Evolutionary conservation across 176 grass and related monocot genomes (phyloP).

Genomic region (Rhynchospora breviuscula): DNA sequence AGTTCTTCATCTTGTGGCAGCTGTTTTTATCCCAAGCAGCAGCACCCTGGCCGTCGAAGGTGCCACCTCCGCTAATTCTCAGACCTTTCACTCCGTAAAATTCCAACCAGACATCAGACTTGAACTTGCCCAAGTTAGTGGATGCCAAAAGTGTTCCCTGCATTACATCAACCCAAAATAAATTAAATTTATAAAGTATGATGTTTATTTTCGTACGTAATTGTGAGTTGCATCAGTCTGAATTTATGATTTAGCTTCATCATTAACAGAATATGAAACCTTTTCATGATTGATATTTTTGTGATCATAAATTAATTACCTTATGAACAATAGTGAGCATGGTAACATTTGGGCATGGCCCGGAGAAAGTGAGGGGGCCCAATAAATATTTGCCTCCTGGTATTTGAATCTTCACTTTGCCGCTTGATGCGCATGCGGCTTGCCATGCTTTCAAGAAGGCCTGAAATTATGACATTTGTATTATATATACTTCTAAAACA

Average conservation of each 20-base stretch:
- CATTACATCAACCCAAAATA: not conserved
- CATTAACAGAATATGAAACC: not conserved
- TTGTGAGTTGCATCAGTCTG: too few species aligned
- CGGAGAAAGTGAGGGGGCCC: constrained; percentile 37
- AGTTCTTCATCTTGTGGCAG: constrained; percentile 48
- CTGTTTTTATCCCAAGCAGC: constrained; percentile 56
- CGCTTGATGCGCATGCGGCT: constrained; percentile 29
- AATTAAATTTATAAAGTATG: not conserved
- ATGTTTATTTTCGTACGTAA: not conserved
- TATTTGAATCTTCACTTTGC: constrained; percentile 32
- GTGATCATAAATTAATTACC: constrained; percentile 19
- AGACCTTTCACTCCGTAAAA: constrained; percentile 40
- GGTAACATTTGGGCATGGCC: constrained; percentile 39
- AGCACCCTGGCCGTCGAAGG: constrained; percentile 62
- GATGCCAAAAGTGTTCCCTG: constrained; percentile 38
- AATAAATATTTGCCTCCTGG: constrained; percentile 34
- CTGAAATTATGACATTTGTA: not conserved
- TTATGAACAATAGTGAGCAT: constrained; percentile 39
- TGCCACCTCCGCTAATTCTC: constrained; percentile 40
- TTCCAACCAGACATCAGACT: constrained; percentile 48
- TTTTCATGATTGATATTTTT: not conserved
- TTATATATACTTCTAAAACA: too few species aligned
- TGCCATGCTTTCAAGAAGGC: constrained; percentile 40
- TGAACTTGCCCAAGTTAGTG: constrained; percentile 45
- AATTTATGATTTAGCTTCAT: too few species aligned